phyloP scores from a whole-genome alignment of 805 yeast genomes.

The Candida quercuum region DNA sequence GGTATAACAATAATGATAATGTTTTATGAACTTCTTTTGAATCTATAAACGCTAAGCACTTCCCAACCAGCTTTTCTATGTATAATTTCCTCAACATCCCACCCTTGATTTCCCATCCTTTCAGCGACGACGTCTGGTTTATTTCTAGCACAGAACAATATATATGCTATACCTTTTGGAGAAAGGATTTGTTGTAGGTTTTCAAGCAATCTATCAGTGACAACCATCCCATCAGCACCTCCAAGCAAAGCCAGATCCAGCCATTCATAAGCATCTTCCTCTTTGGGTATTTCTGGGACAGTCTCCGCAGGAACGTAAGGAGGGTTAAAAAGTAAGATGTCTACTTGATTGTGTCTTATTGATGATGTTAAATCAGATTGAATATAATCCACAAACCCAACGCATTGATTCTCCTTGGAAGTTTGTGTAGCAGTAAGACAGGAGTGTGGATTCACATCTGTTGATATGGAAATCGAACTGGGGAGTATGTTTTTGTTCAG shows the following conservation, averaged over 20 bases:
- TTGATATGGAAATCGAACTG: conserved; percentile 50
- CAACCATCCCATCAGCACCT: conserved; percentile 85
- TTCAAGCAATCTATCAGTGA: conserved; percentile 62
- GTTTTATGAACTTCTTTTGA: conserved; percentile 26
- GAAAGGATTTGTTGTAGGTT: conserved; percentile 48
- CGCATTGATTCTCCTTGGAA: conserved; percentile 28
- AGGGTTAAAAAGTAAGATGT: conserved; percentile 83
- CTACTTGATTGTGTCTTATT: conserved; percentile 44
- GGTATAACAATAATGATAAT: not conserved
- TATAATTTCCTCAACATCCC: conserved; percentile 51
- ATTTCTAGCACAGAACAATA: conserved; percentile 88
- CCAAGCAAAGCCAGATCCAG: conserved; percentile 87
- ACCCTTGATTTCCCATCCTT: conserved; percentile 41
- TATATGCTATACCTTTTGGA: conserved; percentile 69
- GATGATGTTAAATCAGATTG: conserved; percentile 56
- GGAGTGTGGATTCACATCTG: conserved; percentile 81
- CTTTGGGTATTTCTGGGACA: conserved; percentile 57
- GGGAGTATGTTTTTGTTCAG: conserved; percentile 54
- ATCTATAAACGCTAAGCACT: conserved; percentile 69
- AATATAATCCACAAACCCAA: conserved; percentile 36
- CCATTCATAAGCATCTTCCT: conserved; percentile 57
- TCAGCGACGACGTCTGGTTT: conserved; percentile 59
- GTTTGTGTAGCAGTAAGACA: conserved; percentile 49
- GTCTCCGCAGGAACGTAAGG: conserved; percentile 91
- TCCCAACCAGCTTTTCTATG: conserved; percentile 95